Base-by-base conservation (phyloP, 805 yeast species). In the Kodamaea restingae region DNA sequence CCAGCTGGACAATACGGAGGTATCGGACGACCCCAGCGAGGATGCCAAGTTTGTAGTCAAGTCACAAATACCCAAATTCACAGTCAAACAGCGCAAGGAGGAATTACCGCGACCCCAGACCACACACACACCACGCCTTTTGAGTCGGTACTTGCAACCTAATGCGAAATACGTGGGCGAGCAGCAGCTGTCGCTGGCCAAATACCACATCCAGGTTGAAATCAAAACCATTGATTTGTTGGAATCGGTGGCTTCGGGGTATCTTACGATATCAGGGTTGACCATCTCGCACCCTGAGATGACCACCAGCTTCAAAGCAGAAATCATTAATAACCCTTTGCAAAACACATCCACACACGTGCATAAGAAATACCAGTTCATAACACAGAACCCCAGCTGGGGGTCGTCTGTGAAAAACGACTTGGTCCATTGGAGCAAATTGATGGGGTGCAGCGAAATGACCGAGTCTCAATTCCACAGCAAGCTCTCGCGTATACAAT, bases 241-340 rank as follows among this genome's bases (percentile, higher is more conserved):
- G 7, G 67, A 70, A 39, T 50, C 55, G 9, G 46, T 60, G 11
- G 59, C 67, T 2, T 59, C 83, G 17, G 90, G 90, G 4, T 80
- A 78, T 46, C 62, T 82, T 35, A 76, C 77, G 42, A 83, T 83
- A 42, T 70, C 75, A 33, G 87, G 86, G 2, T 67, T 82, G 36
- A 81, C 86, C 0, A 79, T 72, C 29, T 65, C 73, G 31, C 71
- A 78, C 45, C 82, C 85, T 2, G 74, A 75, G 39, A 73, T 83
- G 46, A 73, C 79, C n/a, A 82, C 90, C 6, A 82, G 80, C 49
- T 82, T 82, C 62, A 78, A 74, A 48, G 87, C 84, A 3, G 88
- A 82, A 50, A 80, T 83, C 47, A 71, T 82, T 35, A 81, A 84
- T 46, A 44, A 73, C 65, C 54, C 76, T 50, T 48, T 61, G 26